Evolutionary conservation across 495 filamentous ascomycete species (phyloP).

Genomic region (Poronia punctata): DNA sequence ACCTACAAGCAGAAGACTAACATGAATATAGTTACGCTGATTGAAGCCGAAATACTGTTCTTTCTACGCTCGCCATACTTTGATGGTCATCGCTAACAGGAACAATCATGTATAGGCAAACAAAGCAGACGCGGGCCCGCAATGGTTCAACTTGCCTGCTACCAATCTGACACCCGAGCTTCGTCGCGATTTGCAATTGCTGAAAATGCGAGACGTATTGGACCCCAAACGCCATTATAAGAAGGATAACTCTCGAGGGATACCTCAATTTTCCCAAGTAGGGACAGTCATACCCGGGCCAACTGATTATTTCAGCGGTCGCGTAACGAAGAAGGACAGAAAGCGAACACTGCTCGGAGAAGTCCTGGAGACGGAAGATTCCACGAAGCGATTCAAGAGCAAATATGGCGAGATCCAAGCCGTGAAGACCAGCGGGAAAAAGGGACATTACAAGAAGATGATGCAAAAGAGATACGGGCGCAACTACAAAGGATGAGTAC

Average conservation of each 20-base stretch:
- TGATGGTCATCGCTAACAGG: slow-evolving; percentile 13
- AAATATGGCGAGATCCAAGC: slow-evolving; percentile 27
- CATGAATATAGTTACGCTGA: slow-evolving; percentile 99
- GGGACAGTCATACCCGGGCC: slow-evolving; percentile 86
- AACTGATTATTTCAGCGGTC: slow-evolving; percentile 73
- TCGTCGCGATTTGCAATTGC: slow-evolving; percentile 76
- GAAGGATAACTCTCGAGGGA: slow-evolving; percentile 57
- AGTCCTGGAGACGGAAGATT: slow-evolving; percentile 56
- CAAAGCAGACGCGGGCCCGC: slow-evolving; percentile 41
- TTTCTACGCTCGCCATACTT: slow-evolving; percentile 6
- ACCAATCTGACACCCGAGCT: slow-evolving; percentile 78
- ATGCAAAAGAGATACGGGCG: slow-evolving; percentile 25
- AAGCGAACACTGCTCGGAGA: slow-evolving; percentile 91
- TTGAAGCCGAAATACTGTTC: slow-evolving; percentile 25
- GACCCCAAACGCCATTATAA: slow-evolving; percentile 91
- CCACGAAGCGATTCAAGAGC: slow-evolving; percentile 25
- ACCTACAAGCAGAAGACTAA: slow-evolving; percentile 9
- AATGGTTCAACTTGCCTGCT: slow-evolving; percentile 78
- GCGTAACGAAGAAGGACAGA: slow-evolving; percentile 77
- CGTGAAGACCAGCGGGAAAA: slow-evolving; percentile 24
- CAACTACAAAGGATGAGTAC: slow-evolving; percentile 16
- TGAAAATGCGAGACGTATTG: slow-evolving; percentile 81
- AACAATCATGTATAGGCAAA: slow-evolving; percentile 28
- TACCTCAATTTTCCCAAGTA: slow-evolving; percentile 79
- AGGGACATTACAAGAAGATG: slow-evolving; percentile 26